These are phyloP conservation scores for Magnusiomyces tetraspermus DNA, from an alignment of 1,139 yeast species.

Conservation along the genomic window DNA sequence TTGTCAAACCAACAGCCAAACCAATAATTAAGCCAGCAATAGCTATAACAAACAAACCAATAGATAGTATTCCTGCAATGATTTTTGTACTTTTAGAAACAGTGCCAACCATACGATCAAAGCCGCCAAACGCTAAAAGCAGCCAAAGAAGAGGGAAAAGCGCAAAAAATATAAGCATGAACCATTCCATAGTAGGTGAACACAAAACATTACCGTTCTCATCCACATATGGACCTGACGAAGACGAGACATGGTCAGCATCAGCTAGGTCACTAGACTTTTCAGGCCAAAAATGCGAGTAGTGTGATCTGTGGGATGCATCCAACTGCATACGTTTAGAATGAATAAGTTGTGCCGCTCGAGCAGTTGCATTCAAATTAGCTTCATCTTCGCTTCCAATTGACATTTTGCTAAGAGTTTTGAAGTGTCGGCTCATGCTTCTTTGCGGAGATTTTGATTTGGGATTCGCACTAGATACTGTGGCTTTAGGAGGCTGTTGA, in stretches of 20 bases:
- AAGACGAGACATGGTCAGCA: too few relatives aligned
- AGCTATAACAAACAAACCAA: conserved; percentile 9
- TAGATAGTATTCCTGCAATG: conserved; percentile 9
- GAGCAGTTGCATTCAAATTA: conserved; percentile 1
- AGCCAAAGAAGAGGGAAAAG: conserved; percentile 15
- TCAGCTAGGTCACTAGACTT: too few relatives aligned
- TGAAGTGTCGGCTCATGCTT: too few relatives aligned
- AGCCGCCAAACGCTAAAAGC: conserved; percentile 12
- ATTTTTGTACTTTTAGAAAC: conserved; percentile 11
- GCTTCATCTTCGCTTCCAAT: conserved; percentile 2
- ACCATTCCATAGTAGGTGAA: conserved; percentile 8
- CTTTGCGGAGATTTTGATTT: too few relatives aligned
- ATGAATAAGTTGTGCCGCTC: not conserved
- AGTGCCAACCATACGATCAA: conserved; percentile 10
- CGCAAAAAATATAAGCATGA: conserved; percentile 7
- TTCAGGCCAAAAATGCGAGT: not conserved
- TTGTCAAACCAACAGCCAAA: conserved; percentile 9
- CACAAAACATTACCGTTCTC: conserved; percentile 8
- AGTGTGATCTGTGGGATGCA: not conserved
- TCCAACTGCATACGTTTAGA: not conserved
- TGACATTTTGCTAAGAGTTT: not conserved
- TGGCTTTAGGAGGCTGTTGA: too few relatives aligned
- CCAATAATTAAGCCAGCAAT: too few relatives aligned
- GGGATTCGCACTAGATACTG: too few relatives aligned
- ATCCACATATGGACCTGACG: too few relatives aligned